A percentile compares a stretch with the other conserved stretches of the same genome.
Conservation (phyloP, 176 grass and related monocot species). For the Thalia dealbata region DNA sequence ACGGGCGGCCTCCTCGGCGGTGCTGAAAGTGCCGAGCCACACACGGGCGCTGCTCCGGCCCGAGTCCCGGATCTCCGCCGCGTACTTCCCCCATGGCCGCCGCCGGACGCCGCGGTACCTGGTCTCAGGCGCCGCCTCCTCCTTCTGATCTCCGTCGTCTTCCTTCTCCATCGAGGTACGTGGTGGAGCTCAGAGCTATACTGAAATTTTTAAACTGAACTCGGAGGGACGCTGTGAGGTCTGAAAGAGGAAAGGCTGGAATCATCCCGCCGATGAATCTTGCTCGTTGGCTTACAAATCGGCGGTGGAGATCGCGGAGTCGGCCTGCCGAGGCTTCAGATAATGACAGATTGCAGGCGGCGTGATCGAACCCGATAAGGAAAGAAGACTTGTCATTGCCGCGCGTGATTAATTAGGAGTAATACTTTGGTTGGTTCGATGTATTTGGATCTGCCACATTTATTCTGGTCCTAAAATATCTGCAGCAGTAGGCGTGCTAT, state of each 20-base stretch:
- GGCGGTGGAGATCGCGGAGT: too few species aligned
- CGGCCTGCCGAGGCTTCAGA: neutral
- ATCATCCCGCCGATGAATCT: neutral
- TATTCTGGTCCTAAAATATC: too few species aligned
- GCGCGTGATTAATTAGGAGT: neutral
- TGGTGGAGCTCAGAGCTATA: neutral
- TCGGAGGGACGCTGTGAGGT: neutral
- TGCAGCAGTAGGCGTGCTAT: too few species aligned
- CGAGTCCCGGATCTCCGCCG: slow-evolving; percentile 24
- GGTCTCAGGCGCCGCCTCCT: neutral
- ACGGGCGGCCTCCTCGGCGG: slow-evolving; percentile 2
- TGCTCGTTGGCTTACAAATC: too few species aligned
- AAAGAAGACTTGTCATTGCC: neutral
- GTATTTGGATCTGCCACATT: neutral
- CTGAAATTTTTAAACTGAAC: slow-evolving; percentile 6
- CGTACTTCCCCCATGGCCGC: slow-evolving; percentile 37
- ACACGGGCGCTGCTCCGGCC: slow-evolving; percentile 40
- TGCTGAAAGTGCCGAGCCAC: slow-evolving; percentile 16
- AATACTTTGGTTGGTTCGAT: neutral
- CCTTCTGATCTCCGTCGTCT: slow-evolving; percentile 1
- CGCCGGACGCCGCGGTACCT: slow-evolving; percentile 28
- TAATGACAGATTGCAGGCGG: too few species aligned
- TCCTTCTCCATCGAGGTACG: slow-evolving; percentile 9
- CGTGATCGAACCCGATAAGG: neutral
- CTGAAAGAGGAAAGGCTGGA: neutral